A percentile compares a stretch with the other conserved stretches of the same genome.
Conservation (phyloP, 352 stramenopile genomes). For the Pilasporangium apinafurcum region DNA sequence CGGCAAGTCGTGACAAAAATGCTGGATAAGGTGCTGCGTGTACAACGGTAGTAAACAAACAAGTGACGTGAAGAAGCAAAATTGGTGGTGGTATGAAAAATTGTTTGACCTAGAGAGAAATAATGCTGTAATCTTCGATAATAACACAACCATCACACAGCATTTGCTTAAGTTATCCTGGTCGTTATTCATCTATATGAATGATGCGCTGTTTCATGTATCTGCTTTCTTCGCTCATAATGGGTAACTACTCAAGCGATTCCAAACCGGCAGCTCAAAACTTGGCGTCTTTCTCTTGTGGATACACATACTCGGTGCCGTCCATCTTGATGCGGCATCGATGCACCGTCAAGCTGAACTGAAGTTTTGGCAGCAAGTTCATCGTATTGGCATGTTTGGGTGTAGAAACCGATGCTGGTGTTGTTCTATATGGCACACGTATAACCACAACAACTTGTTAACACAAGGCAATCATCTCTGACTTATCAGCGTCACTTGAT, state of each 20-base stretch:
- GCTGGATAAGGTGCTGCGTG: slow-evolving; percentile 37
- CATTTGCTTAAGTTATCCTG: too few relatives aligned
- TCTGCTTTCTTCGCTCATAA: too few relatives aligned
- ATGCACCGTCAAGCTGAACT: slow-evolving; percentile 77
- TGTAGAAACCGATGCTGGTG: slow-evolving; percentile 21
- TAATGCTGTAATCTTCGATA: too few relatives aligned
- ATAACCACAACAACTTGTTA: not conserved
- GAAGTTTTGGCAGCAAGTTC: slow-evolving; percentile 63
- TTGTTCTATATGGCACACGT: slow-evolving; percentile 11
- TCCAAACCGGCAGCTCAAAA: slow-evolving; percentile 10
- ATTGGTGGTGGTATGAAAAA: too few relatives aligned
- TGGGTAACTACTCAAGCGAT: too few relatives aligned
- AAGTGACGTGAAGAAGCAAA: slow-evolving; percentile 11
- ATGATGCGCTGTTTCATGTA: too few relatives aligned
- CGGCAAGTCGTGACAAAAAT: slow-evolving; percentile 47
- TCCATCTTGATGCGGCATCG: slow-evolving; percentile 79
- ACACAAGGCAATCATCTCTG: slow-evolving; percentile 3
- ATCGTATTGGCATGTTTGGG: slow-evolving; percentile 38
- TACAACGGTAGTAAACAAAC: not conserved
- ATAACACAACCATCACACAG: too few relatives aligned
- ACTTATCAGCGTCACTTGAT: not conserved
- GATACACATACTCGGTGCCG: slow-evolving; percentile 61
- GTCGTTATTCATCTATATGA: too few relatives aligned
- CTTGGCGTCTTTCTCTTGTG: slow-evolving; percentile 14
- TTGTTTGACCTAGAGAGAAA: too few relatives aligned